Conservation (phyloP, 129 eudicot genomes). For the Helianthus tuberosus region DNA sequence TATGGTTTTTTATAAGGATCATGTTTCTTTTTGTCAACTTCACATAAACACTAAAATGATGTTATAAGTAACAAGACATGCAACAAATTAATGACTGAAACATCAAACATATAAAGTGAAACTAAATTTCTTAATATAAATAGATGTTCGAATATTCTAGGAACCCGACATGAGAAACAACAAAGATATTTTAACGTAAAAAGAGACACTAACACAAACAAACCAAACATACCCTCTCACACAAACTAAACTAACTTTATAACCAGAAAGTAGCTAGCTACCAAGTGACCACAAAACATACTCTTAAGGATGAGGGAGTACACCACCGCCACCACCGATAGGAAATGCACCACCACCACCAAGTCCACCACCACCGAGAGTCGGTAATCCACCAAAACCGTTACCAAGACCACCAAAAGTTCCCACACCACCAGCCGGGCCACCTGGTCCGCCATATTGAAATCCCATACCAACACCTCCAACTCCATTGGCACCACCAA, state of each 20-base stretch:
- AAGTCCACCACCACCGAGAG: slow-evolving; percentile 44
- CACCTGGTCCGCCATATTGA: slow-evolving; percentile 48
- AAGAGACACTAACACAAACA: slow-evolving; percentile 18
- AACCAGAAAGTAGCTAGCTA: slow-evolving; percentile 12
- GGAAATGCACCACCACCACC: slow-evolving; percentile 36
- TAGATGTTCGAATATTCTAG: not conserved
- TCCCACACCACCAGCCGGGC: slow-evolving; percentile 45
- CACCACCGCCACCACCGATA: slow-evolving; percentile 27
- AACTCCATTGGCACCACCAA: slow-evolving; percentile 38
- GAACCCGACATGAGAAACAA: slow-evolving; percentile 10
- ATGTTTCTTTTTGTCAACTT: too few species aligned
- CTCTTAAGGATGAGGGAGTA: slow-evolving; percentile 40
- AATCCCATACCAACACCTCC: slow-evolving; percentile 46
- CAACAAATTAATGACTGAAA: not conserved
- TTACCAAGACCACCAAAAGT: slow-evolving; percentile 40
- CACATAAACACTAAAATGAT: not conserved
- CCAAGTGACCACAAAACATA: slow-evolving; percentile 17
- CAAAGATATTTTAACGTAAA: slow-evolving; percentile 21
- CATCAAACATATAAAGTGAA: not conserved
- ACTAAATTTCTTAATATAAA: not conserved
- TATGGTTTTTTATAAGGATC: too few species aligned
- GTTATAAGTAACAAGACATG: not conserved
- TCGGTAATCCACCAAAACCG: slow-evolving; percentile 39
- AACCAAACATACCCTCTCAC: slow-evolving; percentile 6
- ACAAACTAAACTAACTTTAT: slow-evolving; percentile 24